These are phyloP conservation scores for Capsella rubella DNA, from an alignment of 441 rosid genomes.

Conservation along the genomic window DNA sequence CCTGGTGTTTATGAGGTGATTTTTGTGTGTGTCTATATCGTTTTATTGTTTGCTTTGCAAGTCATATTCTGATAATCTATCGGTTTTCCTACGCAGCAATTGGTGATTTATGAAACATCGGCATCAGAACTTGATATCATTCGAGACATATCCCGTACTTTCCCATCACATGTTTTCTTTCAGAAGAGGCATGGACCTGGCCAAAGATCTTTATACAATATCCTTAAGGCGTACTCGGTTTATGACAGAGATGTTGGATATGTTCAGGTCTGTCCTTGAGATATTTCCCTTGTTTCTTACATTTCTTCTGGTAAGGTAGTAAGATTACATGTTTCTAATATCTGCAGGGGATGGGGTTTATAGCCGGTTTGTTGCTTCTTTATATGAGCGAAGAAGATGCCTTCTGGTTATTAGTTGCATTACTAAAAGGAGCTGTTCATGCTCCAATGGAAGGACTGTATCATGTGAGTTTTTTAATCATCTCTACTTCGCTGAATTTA, in stretches of 20 bases:
- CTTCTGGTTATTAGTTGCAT: conserved; percentile 92
- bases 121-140: conserved; percentile 96
- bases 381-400: conserved; percentile 98
- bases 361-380: conserved; percentile 89
- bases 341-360: conserved; percentile 93
- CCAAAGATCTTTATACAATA: conserved; percentile 97
- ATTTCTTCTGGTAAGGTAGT: conserved; percentile 19
- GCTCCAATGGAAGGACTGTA: conserved; percentile 98
- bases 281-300: background rate
- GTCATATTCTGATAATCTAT: conserved; percentile 18
- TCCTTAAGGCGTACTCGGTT: conserved; percentile 94
- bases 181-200: conserved; percentile 99
- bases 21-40: background rate
- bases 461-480: conserved; percentile 55
- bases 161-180: conserved; percentile 97
- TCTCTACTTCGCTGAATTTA: too few species aligned
- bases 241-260: conserved; percentile 96
- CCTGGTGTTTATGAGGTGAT: conserved; percentile 93
- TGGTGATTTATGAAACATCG: conserved; percentile 90
- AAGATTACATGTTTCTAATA: conserved; percentile 21
- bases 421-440: conserved; percentile 95
- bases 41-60: background rate
- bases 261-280: conserved; percentile 75
- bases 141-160: conserved; percentile 95
- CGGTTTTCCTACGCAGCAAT: conserved; percentile 66